Conservation (phyloP, 371 early-diverging fungal species). For the Paraphysoderma sedebokerense region DNA sequence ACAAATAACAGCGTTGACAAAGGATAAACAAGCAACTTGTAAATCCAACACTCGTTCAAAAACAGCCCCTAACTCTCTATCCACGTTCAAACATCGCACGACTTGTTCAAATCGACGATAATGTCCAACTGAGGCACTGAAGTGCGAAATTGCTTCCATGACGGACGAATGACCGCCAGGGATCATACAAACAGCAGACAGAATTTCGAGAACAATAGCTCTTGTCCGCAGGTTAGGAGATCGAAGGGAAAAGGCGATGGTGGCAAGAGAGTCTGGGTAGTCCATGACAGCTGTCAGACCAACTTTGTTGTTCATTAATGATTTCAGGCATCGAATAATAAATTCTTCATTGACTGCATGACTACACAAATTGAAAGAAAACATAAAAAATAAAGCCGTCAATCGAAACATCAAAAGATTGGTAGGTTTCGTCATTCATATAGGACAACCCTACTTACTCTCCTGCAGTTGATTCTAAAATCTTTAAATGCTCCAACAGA, state of each 20-base stretch:
- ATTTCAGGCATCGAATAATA: slow-evolving; percentile 27
- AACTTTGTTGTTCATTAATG: slow-evolving; percentile 33
- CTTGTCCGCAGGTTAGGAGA: slow-evolving; percentile 19
- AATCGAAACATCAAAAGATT: not conserved
- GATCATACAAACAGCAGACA: slow-evolving; percentile 31
- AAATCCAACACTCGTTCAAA: not conserved
- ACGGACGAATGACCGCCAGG: slow-evolving; percentile 28
- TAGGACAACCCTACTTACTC: too few relatives aligned
- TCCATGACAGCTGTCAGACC: slow-evolving; percentile 29
- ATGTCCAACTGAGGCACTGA: slow-evolving; percentile 10
- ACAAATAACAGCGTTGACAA: slow-evolving; percentile 28
- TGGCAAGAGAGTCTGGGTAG: slow-evolving; percentile 13
- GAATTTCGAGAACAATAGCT: slow-evolving; percentile 24
- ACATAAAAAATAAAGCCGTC: not conserved
- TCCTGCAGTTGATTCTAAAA: slow-evolving; percentile 6
- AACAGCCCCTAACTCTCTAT: not conserved
- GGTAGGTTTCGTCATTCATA: too few relatives aligned
- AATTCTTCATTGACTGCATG: slow-evolving; percentile 26
- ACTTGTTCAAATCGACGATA: slow-evolving; percentile 23
- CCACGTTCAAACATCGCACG: slow-evolving; percentile 5
- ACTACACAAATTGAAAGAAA: not conserved
- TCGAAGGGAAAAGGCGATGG: slow-evolving; percentile 24
- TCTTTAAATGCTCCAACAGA: slow-evolving; percentile 17
- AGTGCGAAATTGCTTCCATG: slow-evolving; percentile 20
- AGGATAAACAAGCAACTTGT: slow-evolving; percentile 24